A percentile compares a stretch with the other conserved stretches of the same genome.
These are phyloP conservation scores for Saccharum spontaneum DNA, from an alignment of 176 grass and related monocot species.

Conservation along the genomic window DNA sequence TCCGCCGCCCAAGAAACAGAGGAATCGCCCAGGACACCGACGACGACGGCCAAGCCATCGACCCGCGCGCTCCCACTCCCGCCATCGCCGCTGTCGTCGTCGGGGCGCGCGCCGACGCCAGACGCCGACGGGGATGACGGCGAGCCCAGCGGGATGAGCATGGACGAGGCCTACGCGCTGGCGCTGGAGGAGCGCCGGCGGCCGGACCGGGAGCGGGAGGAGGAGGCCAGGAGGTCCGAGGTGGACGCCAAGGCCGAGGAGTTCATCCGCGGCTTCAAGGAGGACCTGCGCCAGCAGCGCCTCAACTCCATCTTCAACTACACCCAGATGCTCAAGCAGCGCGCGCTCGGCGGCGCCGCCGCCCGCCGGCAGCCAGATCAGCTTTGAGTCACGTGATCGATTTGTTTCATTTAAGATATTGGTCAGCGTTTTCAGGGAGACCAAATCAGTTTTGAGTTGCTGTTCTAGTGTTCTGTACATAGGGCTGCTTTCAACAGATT, in stretches of 20 bases:
- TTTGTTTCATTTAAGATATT: not conserved
- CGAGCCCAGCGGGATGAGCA: slow-evolving; percentile 31
- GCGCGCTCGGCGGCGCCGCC: not conserved
- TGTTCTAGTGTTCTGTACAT: not conserved
- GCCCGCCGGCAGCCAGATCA: not conserved
- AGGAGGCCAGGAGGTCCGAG: slow-evolving; percentile 25
- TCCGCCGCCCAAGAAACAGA: not conserved
- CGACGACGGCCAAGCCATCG: not conserved
- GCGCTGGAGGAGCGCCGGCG: slow-evolving; percentile 6
- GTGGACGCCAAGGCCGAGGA: slow-evolving; percentile 50
- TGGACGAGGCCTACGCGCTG: slow-evolving; percentile 55
- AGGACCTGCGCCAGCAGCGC: slow-evolving; percentile 42
- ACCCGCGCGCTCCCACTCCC: not conserved
- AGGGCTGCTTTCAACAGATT: not conserved
- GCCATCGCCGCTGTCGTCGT: not conserved
- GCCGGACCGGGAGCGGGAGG: slow-evolving; percentile 14
- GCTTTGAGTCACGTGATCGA: slow-evolving; percentile 14
- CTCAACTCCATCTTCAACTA: slow-evolving; percentile 60
- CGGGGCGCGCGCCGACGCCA: not conserved
- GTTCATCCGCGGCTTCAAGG: slow-evolving; percentile 35
- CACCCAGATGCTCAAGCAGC: slow-evolving; percentile 56
- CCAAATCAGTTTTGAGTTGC: slow-evolving; percentile 12
- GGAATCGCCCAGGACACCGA: rapidly evolving
- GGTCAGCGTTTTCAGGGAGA: not conserved
- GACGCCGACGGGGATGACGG: not conserved